These are phyloP conservation scores for Phytophthora constricta DNA, from an alignment of 352 stramenopile species.

Conservation along the genomic window DNA sequence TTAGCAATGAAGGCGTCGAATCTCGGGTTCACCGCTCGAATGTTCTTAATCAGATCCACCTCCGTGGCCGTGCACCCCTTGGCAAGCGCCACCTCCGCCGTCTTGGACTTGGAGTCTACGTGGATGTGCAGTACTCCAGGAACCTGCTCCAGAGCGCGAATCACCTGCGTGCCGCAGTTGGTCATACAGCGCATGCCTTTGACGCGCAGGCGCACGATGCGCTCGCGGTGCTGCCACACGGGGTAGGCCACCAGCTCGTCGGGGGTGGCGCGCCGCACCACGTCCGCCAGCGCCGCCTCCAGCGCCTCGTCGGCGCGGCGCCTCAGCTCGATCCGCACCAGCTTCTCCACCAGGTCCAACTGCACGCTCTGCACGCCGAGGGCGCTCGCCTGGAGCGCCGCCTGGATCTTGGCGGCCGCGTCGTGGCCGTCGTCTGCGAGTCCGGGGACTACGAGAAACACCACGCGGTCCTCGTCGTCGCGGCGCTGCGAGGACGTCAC, in stretches of 20 bases:
- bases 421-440: slow-evolving; percentile 38
- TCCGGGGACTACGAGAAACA: slow-evolving; percentile 76
- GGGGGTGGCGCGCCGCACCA: slow-evolving; percentile 55
- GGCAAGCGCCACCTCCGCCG: slow-evolving; percentile 73
- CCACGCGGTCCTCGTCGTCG: slow-evolving; percentile 61
- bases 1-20: slow-evolving; percentile 81
- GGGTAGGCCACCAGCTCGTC: slow-evolving; percentile 69
- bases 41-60: slow-evolving; percentile 88
- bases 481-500: slow-evolving; percentile 68
- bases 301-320: slow-evolving; percentile 42
- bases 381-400: slow-evolving; percentile 39
- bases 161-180: slow-evolving; percentile 84
- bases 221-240: slow-evolving; percentile 85
- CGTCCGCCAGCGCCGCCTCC: slow-evolving; percentile 64
- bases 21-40: slow-evolving; percentile 71
- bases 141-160: slow-evolving; percentile 81
- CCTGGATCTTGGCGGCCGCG: slow-evolving; percentile 37
- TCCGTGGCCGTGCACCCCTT: slow-evolving; percentile 84
- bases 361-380: slow-evolving; percentile 56
- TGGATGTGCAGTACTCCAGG: slow-evolving; percentile 85
- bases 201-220: slow-evolving; percentile 75
- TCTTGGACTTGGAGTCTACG: slow-evolving; percentile 85
- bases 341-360: slow-evolving; percentile 68
- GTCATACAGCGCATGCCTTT: slow-evolving; percentile 91
- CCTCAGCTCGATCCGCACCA: slow-evolving; percentile 68